Conservation (phyloP, 306 rosid genomes). For the Dicorynia guianensis region DNA sequence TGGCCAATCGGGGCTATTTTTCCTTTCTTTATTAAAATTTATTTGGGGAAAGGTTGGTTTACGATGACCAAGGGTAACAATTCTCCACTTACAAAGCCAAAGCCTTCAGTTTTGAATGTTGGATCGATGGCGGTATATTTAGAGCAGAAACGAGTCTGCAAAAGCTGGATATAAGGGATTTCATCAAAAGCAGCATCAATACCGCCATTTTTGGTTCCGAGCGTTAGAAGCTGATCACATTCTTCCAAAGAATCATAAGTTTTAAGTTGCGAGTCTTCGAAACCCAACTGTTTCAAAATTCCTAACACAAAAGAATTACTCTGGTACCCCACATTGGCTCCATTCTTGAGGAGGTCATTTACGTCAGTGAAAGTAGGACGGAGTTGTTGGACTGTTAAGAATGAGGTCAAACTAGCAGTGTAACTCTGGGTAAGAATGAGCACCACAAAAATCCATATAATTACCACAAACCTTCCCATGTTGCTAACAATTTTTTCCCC, state of each 20-base stretch:
- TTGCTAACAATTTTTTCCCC: slow-evolving; percentile 46
- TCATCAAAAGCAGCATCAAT: slow-evolving; percentile 37
- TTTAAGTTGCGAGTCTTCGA: neutral
- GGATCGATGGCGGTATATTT: slow-evolving; percentile 27
- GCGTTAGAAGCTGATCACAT: slow-evolving; percentile 7
- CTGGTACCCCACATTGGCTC: slow-evolving; percentile 30
- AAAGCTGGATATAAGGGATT: slow-evolving; percentile 12
- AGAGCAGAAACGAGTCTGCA: slow-evolving; percentile 13
- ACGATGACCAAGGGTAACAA: no score
- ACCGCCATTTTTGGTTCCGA: slow-evolving; percentile 43
- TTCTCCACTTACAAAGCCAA: slow-evolving; percentile 33
- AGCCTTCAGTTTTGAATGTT: slow-evolving; percentile 36
- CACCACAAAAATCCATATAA: slow-evolving; percentile 46
- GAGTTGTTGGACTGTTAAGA: slow-evolving; percentile 41
- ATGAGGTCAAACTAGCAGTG: slow-evolving; percentile 44
- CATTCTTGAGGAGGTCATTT: neutral
- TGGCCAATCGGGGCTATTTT: no score
- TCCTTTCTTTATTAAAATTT: no score
- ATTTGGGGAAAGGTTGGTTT: no score
- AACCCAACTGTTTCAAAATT: no score
- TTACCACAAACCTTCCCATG: slow-evolving; percentile 36
- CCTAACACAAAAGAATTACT: slow-evolving; percentile 4
- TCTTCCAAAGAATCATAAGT: neutral
- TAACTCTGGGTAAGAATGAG: slow-evolving; percentile 50
- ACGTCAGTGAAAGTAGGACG: slow-evolving; percentile 21